Evolutionary conservation across 306 rosid species (phyloP).

Genomic region (Quercus variabilis): DNA sequence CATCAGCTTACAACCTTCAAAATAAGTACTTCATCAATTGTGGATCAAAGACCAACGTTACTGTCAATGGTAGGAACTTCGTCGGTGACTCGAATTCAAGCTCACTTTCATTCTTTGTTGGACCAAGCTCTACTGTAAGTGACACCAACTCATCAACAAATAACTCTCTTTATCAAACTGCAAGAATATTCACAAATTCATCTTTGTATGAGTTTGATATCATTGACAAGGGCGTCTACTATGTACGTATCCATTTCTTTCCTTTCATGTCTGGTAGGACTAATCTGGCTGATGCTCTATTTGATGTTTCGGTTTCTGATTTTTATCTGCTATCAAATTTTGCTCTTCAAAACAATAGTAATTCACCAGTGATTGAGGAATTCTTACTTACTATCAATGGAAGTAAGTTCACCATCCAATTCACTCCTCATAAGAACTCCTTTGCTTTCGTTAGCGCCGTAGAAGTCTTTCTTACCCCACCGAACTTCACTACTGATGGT

Average conservation of each 20-base stretch:
- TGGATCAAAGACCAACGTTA: slow-evolving; percentile 15
- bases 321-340: slow-evolving; percentile 21
- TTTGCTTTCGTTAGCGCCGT: slow-evolving; percentile 47
- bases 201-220: slow-evolving; percentile 12
- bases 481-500: accelerated
- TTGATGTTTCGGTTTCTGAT: slow-evolving; percentile 26
- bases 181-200: slow-evolving; percentile 1
- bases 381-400: slow-evolving; percentile 3
- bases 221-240: slow-evolving; percentile 1
- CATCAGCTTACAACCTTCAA: slow-evolving; percentile 4
- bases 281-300: slow-evolving; percentile 31
- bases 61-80: neutral
- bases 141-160: neutral
- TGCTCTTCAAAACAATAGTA: neutral
- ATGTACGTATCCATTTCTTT: slow-evolving; percentile 51
- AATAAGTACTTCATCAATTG: slow-evolving; percentile 38
- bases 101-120: neutral
- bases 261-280: slow-evolving; percentile 20
- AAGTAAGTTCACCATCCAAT: slow-evolving; percentile 6
- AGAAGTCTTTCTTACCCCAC: slow-evolving; percentile 37
- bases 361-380: slow-evolving; percentile 23
- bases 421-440: slow-evolving; percentile 16
- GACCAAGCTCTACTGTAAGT: neutral
- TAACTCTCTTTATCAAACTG: slow-evolving; percentile 22
- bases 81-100: neutral